phyloP scores from a whole-genome alignment of 257 asterid genomes.

The Nicotiana benthamiana region DNA sequence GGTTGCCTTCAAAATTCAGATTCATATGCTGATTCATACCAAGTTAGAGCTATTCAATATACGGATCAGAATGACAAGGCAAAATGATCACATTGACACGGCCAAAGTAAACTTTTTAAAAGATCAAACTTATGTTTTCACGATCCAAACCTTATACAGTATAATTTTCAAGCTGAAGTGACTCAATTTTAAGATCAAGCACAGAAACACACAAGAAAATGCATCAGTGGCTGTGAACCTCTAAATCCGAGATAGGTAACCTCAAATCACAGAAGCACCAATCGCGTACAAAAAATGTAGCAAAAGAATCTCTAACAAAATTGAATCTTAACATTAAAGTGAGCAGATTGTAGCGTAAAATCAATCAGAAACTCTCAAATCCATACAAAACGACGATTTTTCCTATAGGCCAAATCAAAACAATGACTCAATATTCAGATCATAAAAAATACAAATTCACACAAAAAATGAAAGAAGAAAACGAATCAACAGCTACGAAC shows the following conservation, averaged over 20 bases:
- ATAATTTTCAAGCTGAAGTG: background rate
- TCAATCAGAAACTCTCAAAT: background rate
- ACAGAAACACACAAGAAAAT: background rate
- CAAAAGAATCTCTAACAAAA: background rate
- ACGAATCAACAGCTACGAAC: background rate
- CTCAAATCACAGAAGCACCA: background rate
- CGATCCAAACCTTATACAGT: slow-evolving; percentile 6
- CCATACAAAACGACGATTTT: slow-evolving; percentile 3
- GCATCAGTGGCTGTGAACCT: background rate
- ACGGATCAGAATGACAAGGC: slow-evolving; percentile 8
- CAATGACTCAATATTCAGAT: slow-evolving; percentile 20
- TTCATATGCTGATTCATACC: background rate
- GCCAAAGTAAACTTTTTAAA: background rate
- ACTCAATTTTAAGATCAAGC: no score
- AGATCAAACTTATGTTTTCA: slow-evolving; percentile 5
- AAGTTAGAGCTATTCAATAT: background rate
- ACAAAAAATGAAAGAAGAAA: background rate
- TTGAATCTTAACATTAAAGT: background rate
- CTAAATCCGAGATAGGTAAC: background rate
- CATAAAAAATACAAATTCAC: background rate
- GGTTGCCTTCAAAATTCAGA: background rate
- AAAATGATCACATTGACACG: background rate
- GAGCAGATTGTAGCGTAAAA: background rate
- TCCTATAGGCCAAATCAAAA: background rate
- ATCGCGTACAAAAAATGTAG: background rate